These are phyloP conservation scores for Fusarium anthophilum DNA, from an alignment of 2,329 filamentous ascomycete genomes.

Conservation along the genomic window DNA sequence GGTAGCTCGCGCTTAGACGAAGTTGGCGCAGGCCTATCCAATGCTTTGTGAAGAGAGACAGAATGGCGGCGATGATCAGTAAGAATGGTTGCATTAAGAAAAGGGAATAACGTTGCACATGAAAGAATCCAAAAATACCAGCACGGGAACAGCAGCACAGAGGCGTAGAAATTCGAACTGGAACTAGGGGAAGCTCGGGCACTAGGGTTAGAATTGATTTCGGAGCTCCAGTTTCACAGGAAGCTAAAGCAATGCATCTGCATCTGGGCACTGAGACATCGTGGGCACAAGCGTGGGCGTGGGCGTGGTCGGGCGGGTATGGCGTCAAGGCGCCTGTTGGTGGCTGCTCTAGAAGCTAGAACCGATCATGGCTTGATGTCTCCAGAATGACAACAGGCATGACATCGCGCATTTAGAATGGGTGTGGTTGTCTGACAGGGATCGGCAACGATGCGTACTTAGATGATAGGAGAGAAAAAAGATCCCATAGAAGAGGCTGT, in stretches of 20 bases:
- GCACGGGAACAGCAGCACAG: not conserved
- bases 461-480: not conserved
- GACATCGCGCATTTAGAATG: not conserved
- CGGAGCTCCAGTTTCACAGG: not conserved
- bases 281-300: not conserved
- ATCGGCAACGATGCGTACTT: not conserved
- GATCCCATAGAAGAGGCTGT: conserved; percentile 24
- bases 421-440: not conserved
- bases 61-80: conserved; percentile 7
- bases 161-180: not conserved
- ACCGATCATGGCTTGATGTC: conserved; percentile 25
- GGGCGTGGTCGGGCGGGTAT: conserved; percentile 28
- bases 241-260: not conserved
- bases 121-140: conserved; percentile 9
- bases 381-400: conserved; percentile 21
- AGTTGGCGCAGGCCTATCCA: conserved; percentile 5
- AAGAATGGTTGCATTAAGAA: conserved; percentile 9
- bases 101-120: conserved; percentile 1
- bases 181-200: not conserved
- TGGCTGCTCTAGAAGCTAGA: conserved; percentile 28
- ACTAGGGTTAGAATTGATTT: not conserved
- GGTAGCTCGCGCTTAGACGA: conserved; percentile 12
- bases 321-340: conserved; percentile 43
- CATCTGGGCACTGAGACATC: conserved; percentile 1
- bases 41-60: not conserved